Evolutionary conservation across 331 rosid species (phyloP), one percentile per base, ranked within the genome.

Genomic region (Quercus phellos): DNA sequence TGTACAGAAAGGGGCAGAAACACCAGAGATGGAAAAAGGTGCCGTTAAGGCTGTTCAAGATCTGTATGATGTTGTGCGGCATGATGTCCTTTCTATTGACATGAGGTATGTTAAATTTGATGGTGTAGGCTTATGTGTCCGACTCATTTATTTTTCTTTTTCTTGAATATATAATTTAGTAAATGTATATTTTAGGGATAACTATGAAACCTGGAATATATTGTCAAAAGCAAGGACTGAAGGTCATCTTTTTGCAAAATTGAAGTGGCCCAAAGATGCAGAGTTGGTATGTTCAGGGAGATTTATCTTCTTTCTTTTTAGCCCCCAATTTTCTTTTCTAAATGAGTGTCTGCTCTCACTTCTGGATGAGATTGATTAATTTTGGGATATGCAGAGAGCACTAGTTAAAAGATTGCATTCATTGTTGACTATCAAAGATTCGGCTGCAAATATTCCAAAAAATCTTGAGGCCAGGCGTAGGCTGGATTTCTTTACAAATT

Each of bases 381-480:
- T 70, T 6, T 51, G 54, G 53, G 55, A 16, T 53, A 26, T 60
- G 84, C 90, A 94, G 98, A 90, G 83, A 78, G 74, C 84, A 18
- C 94, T 83, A 83, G 93, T 92, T 61, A 94, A 88, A 88, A 87
- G 99, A 86, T 84, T 94, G 87, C 74, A 88, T 86, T 90, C 97
- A 0, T 77, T 94, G 82, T 85, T 92, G 87, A 94, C 98, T 21
- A 94, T 92, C 80, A 89, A 94, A 87, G 98, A 94, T 32, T 94
- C 99, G 2, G 99, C 98, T 35, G 87, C 94, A 73, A 94, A 82
- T 87, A 75, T 94, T 78, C 99, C 99, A 24, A 91, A 51, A 71
- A 94, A 94, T 90, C 93, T 94, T 82, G 99, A 94, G 89, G 98
- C 99, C 68, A 42, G 91, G 77, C 92, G 98, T 64, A 84, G 99